Evolutionary conservation across 2,329 filamentous ascomycete species (phyloP).

Genomic region (Ophiocordyceps camponoti-floridani): DNA sequence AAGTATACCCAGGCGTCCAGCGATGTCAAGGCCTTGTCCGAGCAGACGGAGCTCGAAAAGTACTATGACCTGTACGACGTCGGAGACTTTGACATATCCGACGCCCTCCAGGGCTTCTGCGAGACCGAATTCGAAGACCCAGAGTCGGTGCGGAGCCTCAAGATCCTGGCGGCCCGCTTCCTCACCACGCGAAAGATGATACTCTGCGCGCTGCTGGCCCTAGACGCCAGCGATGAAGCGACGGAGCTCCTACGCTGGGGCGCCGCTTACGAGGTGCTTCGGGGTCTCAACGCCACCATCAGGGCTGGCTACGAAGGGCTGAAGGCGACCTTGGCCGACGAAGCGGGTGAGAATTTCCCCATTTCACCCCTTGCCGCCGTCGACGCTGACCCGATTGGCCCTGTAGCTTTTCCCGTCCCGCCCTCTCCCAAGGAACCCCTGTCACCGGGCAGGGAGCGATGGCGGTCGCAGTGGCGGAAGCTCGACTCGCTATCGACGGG

Average conservation of each 20-base stretch:
- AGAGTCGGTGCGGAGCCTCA: conserved; percentile 64
- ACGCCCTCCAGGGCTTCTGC: conserved; percentile 46
- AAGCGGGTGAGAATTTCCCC: conserved; percentile 46
- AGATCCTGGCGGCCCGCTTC: conserved; percentile 64
- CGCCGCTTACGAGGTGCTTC: conserved; percentile 57
- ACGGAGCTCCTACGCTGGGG: conserved; percentile 66
- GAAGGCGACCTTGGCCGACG: conserved; percentile 53
- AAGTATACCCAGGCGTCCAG: conserved; percentile 54
- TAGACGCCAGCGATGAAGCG: conserved; percentile 65
- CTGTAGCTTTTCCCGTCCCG: conserved; percentile 31
- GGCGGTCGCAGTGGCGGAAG: conserved; percentile 75
- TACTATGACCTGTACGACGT: conserved; percentile 85
- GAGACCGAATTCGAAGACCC: conserved; percentile 57
- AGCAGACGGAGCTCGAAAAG: conserved; percentile 70
- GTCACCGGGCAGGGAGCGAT: conserved; percentile 63
- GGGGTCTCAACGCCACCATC: conserved; percentile 43
- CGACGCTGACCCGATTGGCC: conserved; percentile 2
- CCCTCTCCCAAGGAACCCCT: conserved; percentile 40
- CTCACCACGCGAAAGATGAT: conserved; percentile 70
- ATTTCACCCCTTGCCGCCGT: too few species aligned
- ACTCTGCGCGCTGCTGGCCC: conserved; percentile 71
- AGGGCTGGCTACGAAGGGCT: conserved; percentile 46
- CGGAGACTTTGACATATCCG: conserved; percentile 52
- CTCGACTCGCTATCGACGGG: conserved; percentile 77
- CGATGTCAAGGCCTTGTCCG: conserved; percentile 53